phyloP scores from a whole-genome alignment of 208 protist genomes.

The Angomonas deanei region DNA sequence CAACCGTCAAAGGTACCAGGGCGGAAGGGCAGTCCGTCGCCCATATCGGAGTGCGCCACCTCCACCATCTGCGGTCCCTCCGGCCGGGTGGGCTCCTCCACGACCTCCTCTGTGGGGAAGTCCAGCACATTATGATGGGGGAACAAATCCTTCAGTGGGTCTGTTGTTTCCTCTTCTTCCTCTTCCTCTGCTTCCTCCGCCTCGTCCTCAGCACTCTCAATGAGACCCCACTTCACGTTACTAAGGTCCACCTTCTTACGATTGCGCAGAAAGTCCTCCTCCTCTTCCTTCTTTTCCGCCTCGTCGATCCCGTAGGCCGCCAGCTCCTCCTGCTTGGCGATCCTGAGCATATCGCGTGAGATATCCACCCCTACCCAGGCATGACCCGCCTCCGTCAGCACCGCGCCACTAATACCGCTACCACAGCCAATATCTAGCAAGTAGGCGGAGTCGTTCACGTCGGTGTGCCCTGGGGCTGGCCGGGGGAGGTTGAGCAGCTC shows the following conservation, averaged over 20 bases:
- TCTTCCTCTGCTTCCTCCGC: slow-evolving; percentile 19
- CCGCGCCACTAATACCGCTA: slow-evolving; percentile 95
- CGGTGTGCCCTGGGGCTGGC: slow-evolving; percentile 11
- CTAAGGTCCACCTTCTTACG: slow-evolving; percentile 3
- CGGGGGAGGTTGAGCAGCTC: slow-evolving; percentile 94
- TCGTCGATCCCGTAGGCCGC: slow-evolving; percentile 20
- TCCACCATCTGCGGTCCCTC: slow-evolving; percentile 68
- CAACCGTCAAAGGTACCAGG: slow-evolving; percentile 97
- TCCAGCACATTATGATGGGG: neutral
- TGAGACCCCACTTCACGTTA: slow-evolving; percentile 76
- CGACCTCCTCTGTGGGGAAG: neutral
- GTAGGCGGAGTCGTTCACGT: slow-evolving; percentile 32
- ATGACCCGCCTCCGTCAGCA: slow-evolving; percentile 93
- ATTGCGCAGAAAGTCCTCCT: slow-evolving; percentile 3
- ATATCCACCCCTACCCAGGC: slow-evolving; percentile 98
- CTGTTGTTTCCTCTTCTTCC: slow-evolving; percentile 11
- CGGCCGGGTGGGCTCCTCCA: neutral
- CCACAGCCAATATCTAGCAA: slow-evolving; percentile 99
- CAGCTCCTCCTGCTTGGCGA: slow-evolving; percentile 82
- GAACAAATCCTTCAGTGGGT: neutral
- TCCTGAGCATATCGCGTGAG: slow-evolving; percentile 90
- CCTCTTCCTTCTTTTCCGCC: slow-evolving; percentile 14
- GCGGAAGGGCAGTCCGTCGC: slow-evolving; percentile 94
- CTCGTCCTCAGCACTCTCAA: slow-evolving; percentile 36
- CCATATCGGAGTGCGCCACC: slow-evolving; percentile 92